Evolutionary conservation across 495 filamentous ascomycete species (phyloP).

Genomic region (Penicillium dipodomyicola): DNA sequence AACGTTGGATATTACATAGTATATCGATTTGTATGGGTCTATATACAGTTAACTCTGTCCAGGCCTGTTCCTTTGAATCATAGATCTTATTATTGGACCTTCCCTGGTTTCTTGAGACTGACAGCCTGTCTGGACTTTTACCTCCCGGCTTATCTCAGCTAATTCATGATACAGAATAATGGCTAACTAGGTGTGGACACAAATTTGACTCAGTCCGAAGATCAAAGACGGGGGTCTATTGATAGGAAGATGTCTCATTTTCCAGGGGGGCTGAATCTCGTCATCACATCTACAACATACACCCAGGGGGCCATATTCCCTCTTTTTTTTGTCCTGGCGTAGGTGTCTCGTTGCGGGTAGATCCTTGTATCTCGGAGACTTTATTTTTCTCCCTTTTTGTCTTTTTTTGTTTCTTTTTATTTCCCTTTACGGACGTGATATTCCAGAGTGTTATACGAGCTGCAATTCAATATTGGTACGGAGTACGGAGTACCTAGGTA

Average conservation of each 20-base stretch:
- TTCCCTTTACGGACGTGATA: background rate
- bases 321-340: too few relatives aligned
- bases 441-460: background rate
- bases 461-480: background rate
- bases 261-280: background rate
- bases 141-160: background rate
- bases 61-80: too few relatives aligned
- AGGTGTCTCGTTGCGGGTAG: background rate
- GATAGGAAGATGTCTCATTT: background rate
- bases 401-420: background rate
- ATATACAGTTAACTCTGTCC: too few relatives aligned
- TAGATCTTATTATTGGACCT: too few relatives aligned
- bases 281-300: background rate
- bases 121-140: background rate
- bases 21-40: too few relatives aligned
- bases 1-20: background rate
- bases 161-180: background rate
- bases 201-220: background rate
- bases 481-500: too few relatives aligned
- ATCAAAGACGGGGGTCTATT: background rate
- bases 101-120: background rate
- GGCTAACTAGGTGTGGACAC: background rate
- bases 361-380: background rate
- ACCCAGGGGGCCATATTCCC: too few relatives aligned
- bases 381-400: background rate